Evolutionary conservation across 306 rosid genomes (phyloP).

Genomic region (Lithocarpus polystachyus): DNA sequence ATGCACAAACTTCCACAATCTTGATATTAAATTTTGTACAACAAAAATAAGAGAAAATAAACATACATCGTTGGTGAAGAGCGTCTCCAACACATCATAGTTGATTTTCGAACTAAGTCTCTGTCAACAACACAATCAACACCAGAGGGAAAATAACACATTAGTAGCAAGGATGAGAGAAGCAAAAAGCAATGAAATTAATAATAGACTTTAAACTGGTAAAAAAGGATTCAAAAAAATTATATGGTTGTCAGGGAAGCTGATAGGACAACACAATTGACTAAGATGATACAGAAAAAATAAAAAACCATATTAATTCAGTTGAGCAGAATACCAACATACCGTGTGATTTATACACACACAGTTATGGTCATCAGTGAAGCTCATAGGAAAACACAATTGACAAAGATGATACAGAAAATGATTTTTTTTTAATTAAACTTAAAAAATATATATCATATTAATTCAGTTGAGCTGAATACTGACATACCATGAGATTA

Average conservation of each 20-base stretch:
- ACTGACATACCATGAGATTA: not conserved
- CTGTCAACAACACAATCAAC: constrained; percentile 40
- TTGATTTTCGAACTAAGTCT: constrained; percentile 65
- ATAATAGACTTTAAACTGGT: not conserved
- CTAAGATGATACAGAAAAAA: no score
- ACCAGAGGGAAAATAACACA: not conserved
- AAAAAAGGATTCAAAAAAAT: not conserved
- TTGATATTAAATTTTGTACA: not conserved
- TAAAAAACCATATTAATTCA: no score
- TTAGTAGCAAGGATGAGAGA: not conserved
- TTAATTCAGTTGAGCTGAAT: not conserved
- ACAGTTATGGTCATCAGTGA: not conserved
- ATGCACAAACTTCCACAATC: not conserved
- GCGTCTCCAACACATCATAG: constrained; percentile 44
- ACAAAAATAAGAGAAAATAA: not conserved
- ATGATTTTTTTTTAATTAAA: no score
- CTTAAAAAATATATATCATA: not conserved
- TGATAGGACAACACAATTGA: no score
- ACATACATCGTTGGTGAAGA: constrained; percentile 48
- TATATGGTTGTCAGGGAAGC: not conserved
- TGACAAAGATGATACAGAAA: not conserved
- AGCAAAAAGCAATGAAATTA: constrained; percentile 7
- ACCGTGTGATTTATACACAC: no score
- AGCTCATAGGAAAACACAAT: not conserved
- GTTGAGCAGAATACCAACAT: no score